These are phyloP conservation scores for Globisporangium lucens DNA, from an alignment of 352 stramenopile genomes.

Conservation along the genomic window DNA sequence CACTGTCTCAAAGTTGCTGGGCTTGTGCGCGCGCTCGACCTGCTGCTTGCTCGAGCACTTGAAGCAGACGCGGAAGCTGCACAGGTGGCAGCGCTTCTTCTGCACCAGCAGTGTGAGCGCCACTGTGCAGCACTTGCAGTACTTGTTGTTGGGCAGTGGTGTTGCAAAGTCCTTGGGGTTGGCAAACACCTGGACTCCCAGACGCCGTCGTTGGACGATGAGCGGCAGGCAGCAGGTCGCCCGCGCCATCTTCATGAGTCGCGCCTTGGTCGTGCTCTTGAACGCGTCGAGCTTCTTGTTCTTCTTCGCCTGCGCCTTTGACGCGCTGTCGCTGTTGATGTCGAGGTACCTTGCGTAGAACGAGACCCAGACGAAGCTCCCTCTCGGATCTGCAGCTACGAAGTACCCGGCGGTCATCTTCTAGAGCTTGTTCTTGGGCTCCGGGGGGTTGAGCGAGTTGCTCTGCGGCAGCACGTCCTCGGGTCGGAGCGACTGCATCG, in stretches of 20 bases:
- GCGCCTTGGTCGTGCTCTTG: slow-evolving; percentile 20
- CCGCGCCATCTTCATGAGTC: slow-evolving; percentile 26
- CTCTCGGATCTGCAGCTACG: slow-evolving; percentile 14
- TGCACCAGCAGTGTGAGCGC: slow-evolving; percentile 26
- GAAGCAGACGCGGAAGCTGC: slow-evolving; percentile 47
- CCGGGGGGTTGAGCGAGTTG: slow-evolving; percentile 13
- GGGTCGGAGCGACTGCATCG: slow-evolving; percentile 24
- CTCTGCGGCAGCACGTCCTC: slow-evolving; percentile 26
- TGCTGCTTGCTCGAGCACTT: slow-evolving; percentile 38
- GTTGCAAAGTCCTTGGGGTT: slow-evolving; percentile 13
- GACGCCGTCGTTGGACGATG: slow-evolving; percentile 40
- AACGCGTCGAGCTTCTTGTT: slow-evolving; percentile 18
- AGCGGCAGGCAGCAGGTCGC: slow-evolving; percentile 26
- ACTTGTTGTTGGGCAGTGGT: slow-evolving; percentile 26
- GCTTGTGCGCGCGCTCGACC: slow-evolving; percentile 28
- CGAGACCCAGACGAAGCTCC: slow-evolving; percentile 24
- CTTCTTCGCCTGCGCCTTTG: not conserved
- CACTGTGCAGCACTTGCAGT: slow-evolving; percentile 40
- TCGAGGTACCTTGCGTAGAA: slow-evolving; percentile 33
- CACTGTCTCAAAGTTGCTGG: slow-evolving; percentile 22
- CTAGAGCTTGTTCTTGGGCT: slow-evolving; percentile 17
- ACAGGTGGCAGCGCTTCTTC: slow-evolving; percentile 46
- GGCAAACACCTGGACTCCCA: slow-evolving; percentile 39
- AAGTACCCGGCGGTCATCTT: slow-evolving; percentile 22
- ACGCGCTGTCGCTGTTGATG: not conserved